These are phyloP conservation scores for Sphagnum tenellum DNA, from an alignment of 225 moss, liverwort and hornwort species.

Conservation along the genomic window DNA sequence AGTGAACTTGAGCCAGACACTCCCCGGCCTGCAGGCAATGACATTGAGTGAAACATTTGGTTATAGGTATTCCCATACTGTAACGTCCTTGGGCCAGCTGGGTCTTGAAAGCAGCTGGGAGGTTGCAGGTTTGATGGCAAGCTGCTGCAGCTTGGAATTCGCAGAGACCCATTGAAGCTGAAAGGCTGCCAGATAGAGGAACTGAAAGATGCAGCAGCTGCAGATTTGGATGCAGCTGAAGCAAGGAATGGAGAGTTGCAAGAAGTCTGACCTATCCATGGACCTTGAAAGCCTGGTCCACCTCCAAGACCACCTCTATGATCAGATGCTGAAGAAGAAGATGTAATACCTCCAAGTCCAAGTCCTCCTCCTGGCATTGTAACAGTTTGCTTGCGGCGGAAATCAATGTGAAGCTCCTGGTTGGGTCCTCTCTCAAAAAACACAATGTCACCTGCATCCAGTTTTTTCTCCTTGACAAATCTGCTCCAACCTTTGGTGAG, in stretches of 20 bases:
- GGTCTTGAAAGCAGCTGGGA: no score
- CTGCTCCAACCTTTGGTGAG: constrained; percentile 98
- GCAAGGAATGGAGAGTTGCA: constrained; percentile 25
- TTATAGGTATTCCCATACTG: no score
- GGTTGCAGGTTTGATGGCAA: constrained; percentile 20
- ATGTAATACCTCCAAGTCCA: no score
- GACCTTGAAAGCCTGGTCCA: constrained; percentile 28
- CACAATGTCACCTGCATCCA: constrained; percentile 92
- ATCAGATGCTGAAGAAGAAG: constrained; percentile 30
- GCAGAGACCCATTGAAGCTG: constrained; percentile 19
- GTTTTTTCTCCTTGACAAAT: constrained; percentile 98
- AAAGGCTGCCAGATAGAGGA: constrained; percentile 44
- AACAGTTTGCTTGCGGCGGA: constrained; percentile 64
- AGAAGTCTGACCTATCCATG: constrained; percentile 25
- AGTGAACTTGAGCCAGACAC: no score
- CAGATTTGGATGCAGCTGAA: constrained; percentile 10
- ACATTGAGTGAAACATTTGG: no score
- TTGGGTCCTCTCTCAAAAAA: constrained; percentile 79
- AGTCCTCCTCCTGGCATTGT: constrained; percentile 19
- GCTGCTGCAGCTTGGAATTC: constrained; percentile 10
- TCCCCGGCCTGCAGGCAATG: no score
- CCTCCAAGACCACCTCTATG: no score
- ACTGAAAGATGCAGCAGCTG: constrained; percentile 14
- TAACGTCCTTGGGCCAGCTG: no score
- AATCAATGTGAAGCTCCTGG: constrained; percentile 90